Evolutionary conservation across 345 rosid species (phyloP), one percentile per base, ranked within the genome.

Genomic region (Physaria fendleri): DNA sequence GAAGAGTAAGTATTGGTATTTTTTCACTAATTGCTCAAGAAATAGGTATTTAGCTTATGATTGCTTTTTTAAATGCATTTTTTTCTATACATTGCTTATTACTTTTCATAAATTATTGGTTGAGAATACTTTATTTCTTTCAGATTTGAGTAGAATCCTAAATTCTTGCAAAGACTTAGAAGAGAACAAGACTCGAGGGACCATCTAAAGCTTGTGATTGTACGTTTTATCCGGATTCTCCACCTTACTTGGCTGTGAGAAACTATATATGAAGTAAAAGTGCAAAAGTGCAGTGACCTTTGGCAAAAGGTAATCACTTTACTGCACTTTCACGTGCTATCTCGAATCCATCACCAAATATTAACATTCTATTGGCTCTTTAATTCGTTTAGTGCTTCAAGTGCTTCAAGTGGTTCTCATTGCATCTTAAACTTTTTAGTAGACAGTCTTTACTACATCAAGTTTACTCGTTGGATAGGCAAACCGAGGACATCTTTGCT

Each of bases 161-260:
- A 42, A 50, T 34, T 5, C 21, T 40, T 59, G 54, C 7, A 22
- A 60, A 52, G 34, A 35, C 12, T 44, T 37, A 44, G 50, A 57
- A 48, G 64, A 57, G 66, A 59, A 68, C 22, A 58, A 68, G 60
- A 51, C 33, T 34, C 53, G 12, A 59, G 14, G 72, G 72, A 68
- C 72, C 66, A 52, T 34, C 20, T 44, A 34, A 51, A 34, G 73
- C 55, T 18, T 52, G 62, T 7, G 14, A 20, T 10, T 54, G 34
- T 46, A 21, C 29, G 32, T 53, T 33, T 51, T 60, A 21, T 68
- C 40, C 40, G 34, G 67, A 57, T 60, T 68, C 73, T 52, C 73
- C 66, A 68, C 61, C 35, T 58, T 60, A 22, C 41, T 59, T 20
- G 67, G 73, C 42, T 60, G 62, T 34, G 48, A 59, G 55, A 18